These are phyloP conservation scores for Starmerella stellata DNA, from an alignment of 805 yeast genomes.

Conservation along the genomic window DNA sequence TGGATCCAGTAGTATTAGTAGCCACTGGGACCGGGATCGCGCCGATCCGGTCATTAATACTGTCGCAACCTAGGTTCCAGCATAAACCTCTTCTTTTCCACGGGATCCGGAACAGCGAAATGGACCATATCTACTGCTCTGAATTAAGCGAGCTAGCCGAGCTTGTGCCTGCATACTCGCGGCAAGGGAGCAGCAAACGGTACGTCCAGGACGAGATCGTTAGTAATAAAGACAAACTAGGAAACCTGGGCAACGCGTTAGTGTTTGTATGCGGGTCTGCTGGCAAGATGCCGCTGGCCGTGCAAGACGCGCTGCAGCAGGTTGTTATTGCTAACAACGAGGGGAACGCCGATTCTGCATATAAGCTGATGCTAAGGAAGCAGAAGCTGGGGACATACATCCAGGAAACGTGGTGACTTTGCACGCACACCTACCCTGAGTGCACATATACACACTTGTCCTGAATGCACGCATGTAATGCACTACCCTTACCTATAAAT, in stretches of 20 bases:
- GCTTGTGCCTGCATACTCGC: conserved; percentile 29
- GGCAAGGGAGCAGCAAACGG: conserved; percentile 29
- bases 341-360: conserved; percentile 23
- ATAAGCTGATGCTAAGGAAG: conserved; percentile 33
- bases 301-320: conserved; percentile 57
- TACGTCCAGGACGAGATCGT: conserved; percentile 69
- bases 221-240: conserved; percentile 25
- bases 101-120: conserved; percentile 51
- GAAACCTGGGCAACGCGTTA: conserved; percentile 46
- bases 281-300: conserved; percentile 84
- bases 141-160: conserved; percentile 27
- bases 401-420: conserved; percentile 87
- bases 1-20: too few relatives aligned
- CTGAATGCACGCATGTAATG: too few relatives aligned
- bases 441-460: too few relatives aligned
- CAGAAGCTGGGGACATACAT: conserved; percentile 51
- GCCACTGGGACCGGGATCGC: conserved; percentile 97
- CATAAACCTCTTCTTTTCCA: conserved; percentile 31
- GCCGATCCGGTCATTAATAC: conserved; percentile 60
- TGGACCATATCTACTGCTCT: conserved; percentile 50
- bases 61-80: conserved; percentile 19
- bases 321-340: conserved; percentile 27
- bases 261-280: conserved; percentile 82
- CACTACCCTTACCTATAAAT: too few relatives aligned
- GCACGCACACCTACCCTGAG: too few relatives aligned